Evolutionary conservation across 73 alveolate genomes (phyloP), one percentile per base, ranked within the genome.

Genomic region (Durusdinium trenchii): DNA sequence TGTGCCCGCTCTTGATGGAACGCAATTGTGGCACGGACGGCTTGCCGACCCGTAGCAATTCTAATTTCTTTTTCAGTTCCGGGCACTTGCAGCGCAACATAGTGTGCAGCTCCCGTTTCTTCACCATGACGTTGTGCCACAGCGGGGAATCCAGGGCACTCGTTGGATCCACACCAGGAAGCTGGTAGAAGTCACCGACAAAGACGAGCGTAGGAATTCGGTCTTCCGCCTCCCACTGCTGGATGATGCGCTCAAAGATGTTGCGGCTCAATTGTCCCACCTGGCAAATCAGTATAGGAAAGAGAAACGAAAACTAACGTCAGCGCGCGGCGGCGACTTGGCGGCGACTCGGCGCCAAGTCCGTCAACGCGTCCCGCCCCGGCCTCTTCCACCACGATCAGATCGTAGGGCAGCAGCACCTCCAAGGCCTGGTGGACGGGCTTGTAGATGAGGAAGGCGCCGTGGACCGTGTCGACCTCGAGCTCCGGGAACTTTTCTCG

Each of bases 381-480:
- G 26, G 50, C 98, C 61, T 91, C 98, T 35, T 91, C 98, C 0
- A 91, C 78, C 35, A 67, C 46, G 38, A 67, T 57, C 57, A 91
- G 79, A 46, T 91, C 98, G 46, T 71, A 91, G 90, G 76, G 75
- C 61, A 38, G 14, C 98, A 91, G 45, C 47, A 91, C 48, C 61
- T 71, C 98, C 64, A 91, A 23, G 32, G 98, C 35, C 45, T 73
- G 62, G 20, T 48, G 90, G 43, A n/a, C 87, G 10, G 97, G 87
- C 75, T 90, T 90, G 97, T 45, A 47, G 3, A 90, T 51, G 18
- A 71, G 79, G 61, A 91, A 91, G 26, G 89, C 98, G 1, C 86
- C 98, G 36, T 71, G 98, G 47, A 46, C 76, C 35, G 98, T 71
- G 90, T 91, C 98, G 26, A 91, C 61, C 42, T 91, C 98, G 62